Evolutionary conservation across 768 basidiomycete genomes (phyloP), one percentile per base, ranked within the genome.

Genomic region (Suillus sp.): DNA sequence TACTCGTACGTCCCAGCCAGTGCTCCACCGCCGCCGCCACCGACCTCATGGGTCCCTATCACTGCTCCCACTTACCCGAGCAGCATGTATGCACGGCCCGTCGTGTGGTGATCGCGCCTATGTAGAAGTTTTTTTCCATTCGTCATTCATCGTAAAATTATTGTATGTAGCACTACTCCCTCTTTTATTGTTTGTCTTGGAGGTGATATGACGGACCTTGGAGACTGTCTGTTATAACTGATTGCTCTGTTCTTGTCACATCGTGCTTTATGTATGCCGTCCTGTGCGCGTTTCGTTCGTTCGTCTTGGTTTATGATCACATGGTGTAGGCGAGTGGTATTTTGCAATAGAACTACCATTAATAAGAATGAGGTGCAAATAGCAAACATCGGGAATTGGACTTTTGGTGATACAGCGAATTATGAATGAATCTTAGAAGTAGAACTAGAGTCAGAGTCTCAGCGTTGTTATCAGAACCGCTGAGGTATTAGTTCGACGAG

Each of bases 151-250:
- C 34, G 4, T 37, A 55, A n/a, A n/a, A 55, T 37, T 37, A 37
- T 8, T 55, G 34, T 55, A 55, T 55, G 54, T 55, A 37, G 34
- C n/a, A 35, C 34, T n/a, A n/a, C 54, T 14, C 54, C n/a, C 20
- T 55, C 34, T 22, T 8, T 37, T 54, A 20, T 32, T n/a, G 11
- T 54, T 35, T 37, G 34, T 35, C n/a, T 55, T 55, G 54, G 54
- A 14, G 30, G n/a, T 37, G 54, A 35, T 14, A 55, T 53, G 51
- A 53, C 11, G 51, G 51, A 53, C 51, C 51, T 20, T 51, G 27
- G 27, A 27, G 27, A 50, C 10, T 32, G 30, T 32, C 30, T 53
- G 18, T 2, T 53, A 32, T 53, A 53, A 53, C 27, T 32, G 30
- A 32, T 11, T 32, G 51, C 13, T 53, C 2, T 11, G 51, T 53